These are phyloP conservation scores for Jamesozyma hellenica DNA, from an alignment of 805 yeast genomes.

Conservation along the genomic window DNA sequence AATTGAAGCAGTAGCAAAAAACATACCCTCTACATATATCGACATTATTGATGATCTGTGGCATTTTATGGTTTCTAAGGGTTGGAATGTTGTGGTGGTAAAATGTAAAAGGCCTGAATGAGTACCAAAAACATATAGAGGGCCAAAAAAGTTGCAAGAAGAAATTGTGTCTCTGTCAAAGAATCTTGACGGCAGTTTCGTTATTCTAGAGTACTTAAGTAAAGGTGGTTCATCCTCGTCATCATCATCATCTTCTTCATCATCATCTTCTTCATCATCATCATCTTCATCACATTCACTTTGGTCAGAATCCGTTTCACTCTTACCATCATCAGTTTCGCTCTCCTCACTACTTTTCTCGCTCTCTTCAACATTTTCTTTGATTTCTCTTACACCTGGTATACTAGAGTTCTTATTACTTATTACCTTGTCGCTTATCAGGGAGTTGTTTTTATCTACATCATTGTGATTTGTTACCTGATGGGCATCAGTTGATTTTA, in stretches of 20 bases:
- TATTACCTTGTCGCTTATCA: too few species aligned
- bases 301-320: conserved; percentile 6
- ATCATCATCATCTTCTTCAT: conserved; percentile 29
- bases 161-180: conserved; percentile 74
- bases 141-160: conserved; percentile 48
- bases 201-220: conserved; percentile 63
- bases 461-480: too few species aligned
- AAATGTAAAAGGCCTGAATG: conserved; percentile 78
- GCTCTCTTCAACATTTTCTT: conserved; percentile 13
- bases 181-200: conserved; percentile 57
- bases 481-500: too few species aligned
- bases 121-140: conserved; percentile 70
- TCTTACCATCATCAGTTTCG: conserved; percentile 10
- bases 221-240: conserved; percentile 50
- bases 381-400: too few species aligned
- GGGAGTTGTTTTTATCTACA: too few species aligned
- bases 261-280: conserved; percentile 26
- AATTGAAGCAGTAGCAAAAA: conserved; percentile 80
- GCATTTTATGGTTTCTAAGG: conserved; percentile 66
- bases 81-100: conserved; percentile 45
- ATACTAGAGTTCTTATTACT: too few species aligned
- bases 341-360: conserved; percentile 8
- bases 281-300: conserved; percentile 20
- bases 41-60: conserved; percentile 79
- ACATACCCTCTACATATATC: conserved; percentile 59